These are phyloP conservation scores for Sclerotinia spermophila DNA, from an alignment of 2,329 filamentous ascomycete genomes.

Conservation along the genomic window DNA sequence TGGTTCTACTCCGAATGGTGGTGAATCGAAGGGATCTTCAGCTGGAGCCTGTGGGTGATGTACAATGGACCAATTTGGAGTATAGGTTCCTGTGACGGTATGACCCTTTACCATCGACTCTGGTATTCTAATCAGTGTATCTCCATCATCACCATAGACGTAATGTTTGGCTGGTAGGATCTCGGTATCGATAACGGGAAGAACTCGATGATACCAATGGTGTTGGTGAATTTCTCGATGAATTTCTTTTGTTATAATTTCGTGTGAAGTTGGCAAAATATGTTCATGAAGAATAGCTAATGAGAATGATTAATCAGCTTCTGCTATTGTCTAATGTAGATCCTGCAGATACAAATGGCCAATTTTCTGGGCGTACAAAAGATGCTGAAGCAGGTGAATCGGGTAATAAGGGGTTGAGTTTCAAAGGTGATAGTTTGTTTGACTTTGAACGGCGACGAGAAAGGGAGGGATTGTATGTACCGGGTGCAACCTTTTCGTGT, in stretches of 20 bases:
- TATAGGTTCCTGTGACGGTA: constrained; percentile 17
- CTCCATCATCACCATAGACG: constrained; percentile 38
- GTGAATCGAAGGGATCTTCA: constrained; percentile 4
- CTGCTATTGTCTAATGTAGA: constrained; percentile 18
- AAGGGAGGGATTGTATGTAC: constrained; percentile 27
- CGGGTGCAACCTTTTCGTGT: constrained; percentile 30
- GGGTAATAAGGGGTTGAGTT: constrained; percentile 14
- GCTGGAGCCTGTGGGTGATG: background rate
- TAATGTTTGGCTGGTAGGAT: constrained; percentile 51
- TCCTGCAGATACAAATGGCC: constrained; percentile 18
- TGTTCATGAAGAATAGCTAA: constrained; percentile 50
- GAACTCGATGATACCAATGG: constrained; percentile 49
- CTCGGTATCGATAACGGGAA: constrained; percentile 52
- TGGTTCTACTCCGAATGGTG: constrained; percentile 2
- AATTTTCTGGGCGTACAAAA: constrained; percentile 24
- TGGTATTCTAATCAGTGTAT: constrained; percentile 44
- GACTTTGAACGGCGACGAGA: constrained; percentile 14
- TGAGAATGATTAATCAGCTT: constrained; percentile 25
- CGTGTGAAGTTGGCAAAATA: constrained; percentile 43
- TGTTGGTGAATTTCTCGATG: constrained; percentile 53
- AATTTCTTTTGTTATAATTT: constrained; percentile 46
- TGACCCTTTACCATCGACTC: constrained; percentile 41
- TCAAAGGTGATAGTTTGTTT: constrained; percentile 3
- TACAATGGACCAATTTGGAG: constrained; percentile 22
- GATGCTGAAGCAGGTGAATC: constrained; percentile 13